Conservation (phyloP, 495 filamentous ascomycete species). For the Xylaria castorea region DNA sequence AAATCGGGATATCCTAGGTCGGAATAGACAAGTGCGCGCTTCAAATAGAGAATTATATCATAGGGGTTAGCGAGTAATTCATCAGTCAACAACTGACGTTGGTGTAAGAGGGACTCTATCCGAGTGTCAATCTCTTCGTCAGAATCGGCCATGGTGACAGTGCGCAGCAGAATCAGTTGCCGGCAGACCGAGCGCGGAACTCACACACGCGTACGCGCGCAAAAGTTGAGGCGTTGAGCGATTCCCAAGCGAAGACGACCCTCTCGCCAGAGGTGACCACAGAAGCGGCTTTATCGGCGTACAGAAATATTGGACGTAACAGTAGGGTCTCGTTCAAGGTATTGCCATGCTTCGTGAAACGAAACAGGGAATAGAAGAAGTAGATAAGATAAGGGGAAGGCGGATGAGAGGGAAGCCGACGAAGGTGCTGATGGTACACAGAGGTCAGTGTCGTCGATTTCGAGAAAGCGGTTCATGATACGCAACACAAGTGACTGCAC, state of each 20-base stretch:
- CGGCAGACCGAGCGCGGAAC: not conserved
- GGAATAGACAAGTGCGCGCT: conserved; percentile 72
- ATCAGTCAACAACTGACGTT: conserved; percentile 55
- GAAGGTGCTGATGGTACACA: not conserved
- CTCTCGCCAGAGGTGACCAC: not conserved
- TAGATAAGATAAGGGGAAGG: conserved; percentile 7
- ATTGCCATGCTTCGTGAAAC: conserved; percentile 3
- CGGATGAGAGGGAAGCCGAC: conserved; percentile 5
- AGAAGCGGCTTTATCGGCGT: not conserved
- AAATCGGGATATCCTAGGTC: conserved; percentile 87
- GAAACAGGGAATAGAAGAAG: not conserved
- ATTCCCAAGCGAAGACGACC: not conserved
- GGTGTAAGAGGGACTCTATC: conserved; percentile 50
- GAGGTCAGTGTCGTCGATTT: conserved; percentile 20
- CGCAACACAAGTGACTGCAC: conserved; percentile 20
- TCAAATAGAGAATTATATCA: conserved; percentile 76
- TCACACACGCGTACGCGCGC: conserved; percentile 18
- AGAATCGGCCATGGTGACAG: conserved; percentile 47
- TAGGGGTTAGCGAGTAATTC: conserved; percentile 67
- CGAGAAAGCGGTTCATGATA: conserved; percentile 14
- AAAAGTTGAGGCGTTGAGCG: not conserved
- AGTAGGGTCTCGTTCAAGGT: not conserved
- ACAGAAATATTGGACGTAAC: not conserved
- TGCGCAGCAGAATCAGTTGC: conserved; percentile 8
- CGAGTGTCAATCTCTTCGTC: conserved; percentile 46